Percentiles rank a stretch among this genome's conserved stretches.
phyloP scores from a whole-genome alignment of 371 early-diverging fungal species.

The Mortierella sp. region DNA sequence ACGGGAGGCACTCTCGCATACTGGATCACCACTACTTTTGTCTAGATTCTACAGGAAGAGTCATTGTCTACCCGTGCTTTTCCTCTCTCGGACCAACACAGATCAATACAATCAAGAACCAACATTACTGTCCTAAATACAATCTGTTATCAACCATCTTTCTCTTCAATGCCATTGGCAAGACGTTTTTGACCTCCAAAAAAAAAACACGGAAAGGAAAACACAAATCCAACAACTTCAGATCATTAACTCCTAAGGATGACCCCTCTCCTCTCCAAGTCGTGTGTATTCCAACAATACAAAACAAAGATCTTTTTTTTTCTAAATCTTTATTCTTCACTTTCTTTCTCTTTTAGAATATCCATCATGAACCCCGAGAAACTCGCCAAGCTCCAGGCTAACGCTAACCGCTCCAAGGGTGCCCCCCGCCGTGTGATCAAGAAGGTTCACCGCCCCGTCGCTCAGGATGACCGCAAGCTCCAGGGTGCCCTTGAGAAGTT shows the following conservation, averaged over 20 bases:
- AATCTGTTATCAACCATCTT: not conserved
- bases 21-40: not conserved
- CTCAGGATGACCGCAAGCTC: constrained; percentile 93
- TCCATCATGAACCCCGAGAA: constrained; percentile 92
- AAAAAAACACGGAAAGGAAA: not conserved
- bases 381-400: constrained; percentile 93
- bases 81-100: not conserved
- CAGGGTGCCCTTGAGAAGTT: constrained; percentile 89
- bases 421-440: constrained; percentile 96
- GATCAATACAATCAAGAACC: not conserved
- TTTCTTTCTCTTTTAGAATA: not conserved
- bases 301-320: not conserved
- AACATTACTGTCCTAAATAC: not conserved
- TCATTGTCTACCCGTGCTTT: not conserved
- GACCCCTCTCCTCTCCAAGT: too few species aligned
- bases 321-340: not conserved
- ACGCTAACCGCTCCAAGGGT: constrained; percentile 92
- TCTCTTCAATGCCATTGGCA: not conserved
- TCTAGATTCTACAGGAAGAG: constrained; percentile 2
- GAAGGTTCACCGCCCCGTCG: constrained; percentile 78
- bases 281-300: not conserved
- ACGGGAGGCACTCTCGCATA: not conserved
- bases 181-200: not conserved
- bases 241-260: not conserved
- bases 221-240: not conserved